Percentiles rank a stretch among this genome's conserved stretches.
phyloP scores from a whole-genome alignment of 768 basidiomycete species.

The Suillus subalutaceus region DNA sequence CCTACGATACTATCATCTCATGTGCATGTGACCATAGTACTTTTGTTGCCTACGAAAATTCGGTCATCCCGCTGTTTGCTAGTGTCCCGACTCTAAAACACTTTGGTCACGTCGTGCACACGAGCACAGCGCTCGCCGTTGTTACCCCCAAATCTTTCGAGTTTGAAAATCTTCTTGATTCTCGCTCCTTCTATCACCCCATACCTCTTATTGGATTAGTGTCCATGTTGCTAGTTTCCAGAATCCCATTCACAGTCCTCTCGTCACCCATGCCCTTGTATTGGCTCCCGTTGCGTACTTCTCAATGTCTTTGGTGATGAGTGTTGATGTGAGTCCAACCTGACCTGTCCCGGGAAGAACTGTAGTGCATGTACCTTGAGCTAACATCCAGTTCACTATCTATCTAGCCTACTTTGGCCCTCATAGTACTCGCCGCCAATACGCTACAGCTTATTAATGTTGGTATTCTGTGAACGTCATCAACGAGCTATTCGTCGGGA shows the following conservation, averaged over 20 bases:
- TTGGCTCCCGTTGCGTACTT: slow-evolving; percentile 60
- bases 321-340: slow-evolving; percentile 39
- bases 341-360: neutral
- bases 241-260: slow-evolving; percentile 59
- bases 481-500: too few species aligned
- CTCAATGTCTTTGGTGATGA: slow-evolving; percentile 48
- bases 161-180: slow-evolving; percentile 25
- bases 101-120: slow-evolving; percentile 44
- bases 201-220: slow-evolving; percentile 68
- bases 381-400: neutral
- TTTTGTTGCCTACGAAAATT: slow-evolving; percentile 68
- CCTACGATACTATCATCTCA: too few species aligned
- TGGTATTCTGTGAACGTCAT: slow-evolving; percentile 4
- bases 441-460: slow-evolving; percentile 24
- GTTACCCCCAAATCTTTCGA: slow-evolving; percentile 33
- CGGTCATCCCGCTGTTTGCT: slow-evolving; percentile 72
- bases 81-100: slow-evolving; percentile 54
- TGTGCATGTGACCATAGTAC: neutral
- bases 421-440: slow-evolving; percentile 28
- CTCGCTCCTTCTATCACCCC: slow-evolving; percentile 53
- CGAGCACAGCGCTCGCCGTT: slow-evolving; percentile 38
- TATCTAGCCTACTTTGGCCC: slow-evolving; percentile 25
- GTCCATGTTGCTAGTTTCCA: slow-evolving; percentile 57
- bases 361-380: too few species aligned
- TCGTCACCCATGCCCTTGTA: slow-evolving; percentile 57